Evolutionary conservation across 139 green algal species (phyloP), one percentile per base, ranked within the genome.

Genomic region (Chlorella sp.): DNA sequence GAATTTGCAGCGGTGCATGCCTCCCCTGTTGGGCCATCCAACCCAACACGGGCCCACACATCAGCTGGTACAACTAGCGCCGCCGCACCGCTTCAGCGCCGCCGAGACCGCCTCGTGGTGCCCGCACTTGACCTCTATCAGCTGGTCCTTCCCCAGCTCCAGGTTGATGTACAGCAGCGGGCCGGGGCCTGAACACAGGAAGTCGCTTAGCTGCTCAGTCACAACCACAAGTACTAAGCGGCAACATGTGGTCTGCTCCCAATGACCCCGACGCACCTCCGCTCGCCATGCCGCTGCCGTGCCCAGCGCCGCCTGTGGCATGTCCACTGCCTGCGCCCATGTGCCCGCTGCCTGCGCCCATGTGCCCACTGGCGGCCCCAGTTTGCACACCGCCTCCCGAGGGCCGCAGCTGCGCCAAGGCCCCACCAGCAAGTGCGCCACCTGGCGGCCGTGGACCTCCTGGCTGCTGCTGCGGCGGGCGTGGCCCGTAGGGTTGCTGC

Each of bases 1-100:
- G n/a, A n/a, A n/a, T n/a, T n/a, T n/a, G n/a, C n/a, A n/a, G n/a
- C n/a, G n/a, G n/a, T n/a, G n/a, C n/a, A n/a, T n/a, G n/a, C n/a
- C n/a, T n/a, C n/a, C n/a, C n/a, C n/a, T n/a, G n/a, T n/a, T n/a
- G n/a, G n/a, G n/a, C n/a, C n/a, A n/a, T n/a, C n/a, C n/a, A n/a
- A n/a, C n/a, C n/a, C n/a, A n/a, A n/a, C n/a, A n/a, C n/a, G n/a
- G n/a, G n/a, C n/a, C n/a, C n/a, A n/a, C n/a, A n/a, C n/a, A n/a
- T n/a, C n/a, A n/a, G n/a, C n/a, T n/a, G n/a, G n/a, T n/a, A n/a
- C n/a, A n/a, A n/a, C n/a, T 15, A 71, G 30, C 1, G 11, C 12
- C 26, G 30, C 32, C 68, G 16, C 73, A 80, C 73, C 73, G 32
- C 73, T 80, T 80, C 16, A 80, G 73, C 73, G 73, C 73, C 47